These are phyloP conservation scores for Tausonia pullulans DNA, from an alignment of 1,284 basidiomycete genomes.

Conservation along the genomic window DNA sequence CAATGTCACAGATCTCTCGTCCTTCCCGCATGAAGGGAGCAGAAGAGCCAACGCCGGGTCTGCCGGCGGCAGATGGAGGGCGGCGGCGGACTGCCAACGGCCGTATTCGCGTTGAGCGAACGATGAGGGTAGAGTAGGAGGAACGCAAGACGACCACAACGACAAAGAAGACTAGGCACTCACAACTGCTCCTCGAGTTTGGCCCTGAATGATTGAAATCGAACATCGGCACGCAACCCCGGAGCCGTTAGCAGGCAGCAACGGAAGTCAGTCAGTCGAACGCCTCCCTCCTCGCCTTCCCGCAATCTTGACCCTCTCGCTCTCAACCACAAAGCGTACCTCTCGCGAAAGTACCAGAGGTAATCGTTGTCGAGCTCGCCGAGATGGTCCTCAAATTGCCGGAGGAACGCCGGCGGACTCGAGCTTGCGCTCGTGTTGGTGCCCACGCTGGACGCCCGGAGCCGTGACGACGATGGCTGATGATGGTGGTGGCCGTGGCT, in stretches of 20 bases:
- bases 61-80: background rate
- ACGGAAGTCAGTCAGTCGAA: no score
- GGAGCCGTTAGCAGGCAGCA: background rate
- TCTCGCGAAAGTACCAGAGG: conserved; percentile 5
- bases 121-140: background rate
- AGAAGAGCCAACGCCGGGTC: background rate
- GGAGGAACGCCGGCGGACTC: background rate
- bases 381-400: background rate
- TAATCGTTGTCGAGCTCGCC: background rate
- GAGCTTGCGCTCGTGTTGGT: no score
- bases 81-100: background rate
- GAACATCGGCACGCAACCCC: background rate
- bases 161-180: background rate
- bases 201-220: background rate
- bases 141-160: background rate
- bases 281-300: background rate
- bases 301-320: background rate
- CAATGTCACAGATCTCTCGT: no score
- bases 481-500: no score
- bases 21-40: background rate
- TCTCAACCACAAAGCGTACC: background rate
- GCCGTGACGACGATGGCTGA: no score
- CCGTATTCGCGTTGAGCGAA: conserved; percentile 5
- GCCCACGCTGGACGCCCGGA: no score
- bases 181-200: conserved; percentile 12